A percentile compares a stretch with the other conserved stretches of the same genome.
Evolutionary conservation across 352 stramenopile genomes (phyloP).

Genomic region (Phytophthora idaei): DNA sequence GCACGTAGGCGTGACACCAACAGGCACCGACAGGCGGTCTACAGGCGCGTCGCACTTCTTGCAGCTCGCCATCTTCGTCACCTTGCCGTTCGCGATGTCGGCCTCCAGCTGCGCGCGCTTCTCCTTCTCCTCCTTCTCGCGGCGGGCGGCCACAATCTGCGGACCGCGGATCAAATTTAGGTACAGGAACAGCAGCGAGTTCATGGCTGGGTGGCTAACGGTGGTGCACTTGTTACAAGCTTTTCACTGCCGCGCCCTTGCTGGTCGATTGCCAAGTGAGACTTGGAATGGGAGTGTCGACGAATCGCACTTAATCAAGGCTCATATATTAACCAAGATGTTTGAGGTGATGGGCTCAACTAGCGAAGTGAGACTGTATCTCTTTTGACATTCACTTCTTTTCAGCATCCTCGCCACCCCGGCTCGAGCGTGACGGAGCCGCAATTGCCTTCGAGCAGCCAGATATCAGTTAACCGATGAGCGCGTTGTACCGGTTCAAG

Average conservation of each 20-base stretch:
- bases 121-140: constrained; percentile 60
- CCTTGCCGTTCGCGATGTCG: constrained; percentile 58
- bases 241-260: background rate
- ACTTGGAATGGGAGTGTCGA: constrained; percentile 12
- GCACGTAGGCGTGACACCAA: constrained; percentile 48
- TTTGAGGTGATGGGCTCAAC: constrained; percentile 20
- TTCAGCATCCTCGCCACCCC: constrained; percentile 47
- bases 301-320: constrained; percentile 18
- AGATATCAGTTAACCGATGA: constrained; percentile 34
- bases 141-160: constrained; percentile 52
- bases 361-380: constrained; percentile 33
- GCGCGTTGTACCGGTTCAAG: constrained; percentile 46
- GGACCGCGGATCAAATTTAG: constrained; percentile 75
- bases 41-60: constrained; percentile 77
- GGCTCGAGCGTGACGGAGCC: constrained; percentile 46
- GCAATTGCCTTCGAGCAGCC: constrained; percentile 41
- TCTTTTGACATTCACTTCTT: constrained; percentile 7
- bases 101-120: constrained; percentile 49
- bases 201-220: constrained; percentile 42
- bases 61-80: constrained; percentile 55
- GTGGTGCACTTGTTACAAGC: no score
- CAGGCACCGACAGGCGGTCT: constrained; percentile 41
- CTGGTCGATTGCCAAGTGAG: constrained; percentile 34
- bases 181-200: constrained; percentile 81
- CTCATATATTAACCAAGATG: constrained; percentile 17